Evolutionary conservation across 805 yeast genomes (phyloP), one percentile per base, ranked within the genome.

Genomic region (Sugiyamaella marilandica): DNA sequence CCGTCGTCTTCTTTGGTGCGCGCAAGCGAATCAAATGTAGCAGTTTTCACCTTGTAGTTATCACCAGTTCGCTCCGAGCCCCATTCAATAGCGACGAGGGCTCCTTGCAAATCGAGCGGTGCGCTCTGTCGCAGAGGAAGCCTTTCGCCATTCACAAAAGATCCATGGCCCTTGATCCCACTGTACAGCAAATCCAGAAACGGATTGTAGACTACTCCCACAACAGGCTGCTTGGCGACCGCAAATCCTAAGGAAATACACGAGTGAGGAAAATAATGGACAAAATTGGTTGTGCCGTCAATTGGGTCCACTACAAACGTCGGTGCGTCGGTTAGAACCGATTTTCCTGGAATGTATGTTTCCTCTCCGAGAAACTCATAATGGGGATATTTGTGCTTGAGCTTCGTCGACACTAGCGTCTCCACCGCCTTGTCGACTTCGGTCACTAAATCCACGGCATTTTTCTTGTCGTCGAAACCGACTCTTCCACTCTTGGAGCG

Each of bases 131-230:
- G 59, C 33, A 74, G 60, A 8, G 76, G 76, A 44, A 79, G 68
- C 45, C 58, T 63, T 49, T 68, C 64, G 14, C 24, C 21, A 58
- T 81, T 81, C 44, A 81, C 62, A 58, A 49, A 79, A 0, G 85
- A 76, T 37, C 87, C 87, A 43, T 73, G 65, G 5, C 83, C 84
- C 55, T 72, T 74, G 32, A 80, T 75, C 2, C 80, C 87, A 44
- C 75, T 74, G 70, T 74, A 82, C 55, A 82, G 59, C 51, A 73
- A 73, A 57, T 80, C 69, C 61, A 78, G 61, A 57, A 78, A 80
- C 8, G 87, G 87, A 62, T 81, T 82, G 64, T 73, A 82, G n/a
- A 82, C 77, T 10, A 81, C 87, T 26, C 87, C 87, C n/a, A 82
- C 82, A 0, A 71, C 77, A 1, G 86, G 78, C 50, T 65, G 65